Conservation (phyloP, 345 rosid species). For the Ricinus communis region DNA sequence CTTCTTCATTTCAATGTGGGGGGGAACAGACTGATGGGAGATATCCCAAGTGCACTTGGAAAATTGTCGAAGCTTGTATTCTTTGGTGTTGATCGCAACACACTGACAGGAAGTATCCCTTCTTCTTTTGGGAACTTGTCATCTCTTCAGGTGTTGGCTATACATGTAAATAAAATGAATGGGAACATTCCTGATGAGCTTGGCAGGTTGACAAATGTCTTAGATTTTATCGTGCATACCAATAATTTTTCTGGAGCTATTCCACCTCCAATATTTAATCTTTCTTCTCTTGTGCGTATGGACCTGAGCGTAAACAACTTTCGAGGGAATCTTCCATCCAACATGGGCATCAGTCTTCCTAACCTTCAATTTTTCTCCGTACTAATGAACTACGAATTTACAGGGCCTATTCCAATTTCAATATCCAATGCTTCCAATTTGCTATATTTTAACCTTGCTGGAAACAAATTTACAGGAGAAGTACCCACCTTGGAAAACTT, state of each 20-base stretch:
- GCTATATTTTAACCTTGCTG: not conserved
- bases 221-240: not conserved
- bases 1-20: not conserved
- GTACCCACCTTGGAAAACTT: not conserved
- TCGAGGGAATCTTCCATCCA: not conserved
- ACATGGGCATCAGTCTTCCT: not conserved
- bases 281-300: not conserved
- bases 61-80: not conserved
- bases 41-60: not conserved
- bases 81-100: not conserved
- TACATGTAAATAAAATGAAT: not conserved
- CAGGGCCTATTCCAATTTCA: not conserved
- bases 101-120: constrained; percentile 1
- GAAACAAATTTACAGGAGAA: not conserved
- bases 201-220: not conserved
- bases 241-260: not conserved
- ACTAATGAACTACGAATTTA: not conserved
- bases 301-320: not conserved
- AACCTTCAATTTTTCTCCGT: not conserved
- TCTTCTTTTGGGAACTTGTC: constrained; percentile 3
- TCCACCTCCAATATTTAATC: not conserved
- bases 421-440: constrained; percentile 1
- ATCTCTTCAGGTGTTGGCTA: not conserved
- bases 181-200: not conserved
- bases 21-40: not conserved